phyloP scores from a whole-genome alignment of 148 eudicot species.

The Silene conica region DNA sequence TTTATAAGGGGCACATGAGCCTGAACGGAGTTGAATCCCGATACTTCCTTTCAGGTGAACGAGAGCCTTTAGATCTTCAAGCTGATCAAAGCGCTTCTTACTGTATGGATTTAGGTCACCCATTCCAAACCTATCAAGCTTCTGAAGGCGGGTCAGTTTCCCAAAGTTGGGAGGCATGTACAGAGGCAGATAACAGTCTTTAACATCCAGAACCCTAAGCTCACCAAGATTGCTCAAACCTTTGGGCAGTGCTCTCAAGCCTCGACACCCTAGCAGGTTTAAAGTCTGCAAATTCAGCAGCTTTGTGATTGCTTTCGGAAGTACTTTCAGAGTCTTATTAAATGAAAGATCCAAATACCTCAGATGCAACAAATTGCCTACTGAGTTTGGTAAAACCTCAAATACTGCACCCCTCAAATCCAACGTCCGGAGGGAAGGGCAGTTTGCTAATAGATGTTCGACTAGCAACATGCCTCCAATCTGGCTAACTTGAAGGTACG shows the following conservation, averaged over 20 bases:
- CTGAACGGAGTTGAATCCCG: neutral
- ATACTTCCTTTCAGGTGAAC: constrained; percentile 1
- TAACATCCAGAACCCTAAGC: constrained; percentile 7
- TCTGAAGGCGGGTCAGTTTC: constrained; percentile 6
- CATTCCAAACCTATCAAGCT: constrained; percentile 13
- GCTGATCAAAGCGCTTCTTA: neutral
- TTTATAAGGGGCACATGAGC: neutral
- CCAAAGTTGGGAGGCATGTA: constrained; percentile 21
- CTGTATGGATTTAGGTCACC: neutral
- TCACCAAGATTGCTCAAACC: constrained; percentile 13
- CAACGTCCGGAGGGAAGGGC: constrained; percentile 17
- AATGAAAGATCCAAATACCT: constrained; percentile 15
- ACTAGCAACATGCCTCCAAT: neutral
- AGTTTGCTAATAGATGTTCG: neutral
- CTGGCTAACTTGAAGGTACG: constrained; percentile 11
- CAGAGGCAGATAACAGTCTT: neutral
- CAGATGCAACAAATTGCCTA: constrained; percentile 21
- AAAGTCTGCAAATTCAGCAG: constrained; percentile 23
- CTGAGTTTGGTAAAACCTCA: constrained; percentile 16
- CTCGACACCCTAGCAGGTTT: neutral
- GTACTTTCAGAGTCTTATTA: constrained; percentile 6
- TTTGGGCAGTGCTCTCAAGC: constrained; percentile 14
- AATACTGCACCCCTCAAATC: constrained; percentile 4
- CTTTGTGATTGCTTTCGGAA: constrained; percentile 18
- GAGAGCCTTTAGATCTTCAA: constrained; percentile 6